Percentiles rank a stretch among this genome's conserved stretches.
phyloP scores from a whole-genome alignment of 495 filamentous ascomycete genomes.

The Xylaria cubensis region DNA sequence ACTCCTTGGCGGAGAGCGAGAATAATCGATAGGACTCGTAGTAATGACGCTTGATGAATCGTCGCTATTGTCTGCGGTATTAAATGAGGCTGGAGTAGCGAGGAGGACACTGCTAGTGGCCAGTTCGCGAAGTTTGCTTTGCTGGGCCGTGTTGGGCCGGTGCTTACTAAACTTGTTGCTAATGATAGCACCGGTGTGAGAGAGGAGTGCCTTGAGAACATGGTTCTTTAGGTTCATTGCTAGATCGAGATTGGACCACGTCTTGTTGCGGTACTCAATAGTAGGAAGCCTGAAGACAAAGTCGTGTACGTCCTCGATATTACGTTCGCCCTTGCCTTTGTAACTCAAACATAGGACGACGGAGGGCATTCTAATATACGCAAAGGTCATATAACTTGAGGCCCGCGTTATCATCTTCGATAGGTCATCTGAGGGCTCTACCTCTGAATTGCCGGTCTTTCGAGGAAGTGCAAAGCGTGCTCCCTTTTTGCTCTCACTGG shows the following conservation, averaged over 20 bases:
- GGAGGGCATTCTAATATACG: constrained; percentile 92
- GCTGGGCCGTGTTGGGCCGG: constrained; percentile 76
- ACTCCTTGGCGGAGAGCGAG: constrained; percentile 55
- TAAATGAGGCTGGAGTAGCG: constrained; percentile 45
- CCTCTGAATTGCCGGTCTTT: constrained; percentile 42
- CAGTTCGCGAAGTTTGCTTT: constrained; percentile 79
- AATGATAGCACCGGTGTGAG: constrained; percentile 93
- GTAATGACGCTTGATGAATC: constrained; percentile 57
- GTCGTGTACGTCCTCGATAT: constrained; percentile 94
- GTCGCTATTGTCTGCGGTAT: constrained; percentile 53
- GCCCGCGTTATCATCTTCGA: constrained; percentile 97
- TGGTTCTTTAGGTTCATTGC: constrained; percentile 91
- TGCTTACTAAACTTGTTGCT: constrained; percentile 96
- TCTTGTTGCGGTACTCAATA: constrained; percentile 97
- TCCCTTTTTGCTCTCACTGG: constrained; percentile 57
- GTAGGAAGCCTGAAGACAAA: constrained; percentile 96
- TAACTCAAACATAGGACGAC: constrained; percentile 96
- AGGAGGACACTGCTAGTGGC: constrained; percentile 66
- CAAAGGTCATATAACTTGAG: constrained; percentile 95
- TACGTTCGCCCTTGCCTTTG: constrained; percentile 94
- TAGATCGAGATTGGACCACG: constrained; percentile 97
- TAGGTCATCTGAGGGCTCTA: constrained; percentile 81
- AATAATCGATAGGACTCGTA: constrained; percentile 56
- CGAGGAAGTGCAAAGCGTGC: constrained; percentile 54
- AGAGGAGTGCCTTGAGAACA: constrained; percentile 91